These are phyloP conservation scores for Heterobasidion occidentale DNA, from an alignment of 1,284 basidiomycete genomes.

Conservation along the genomic window DNA sequence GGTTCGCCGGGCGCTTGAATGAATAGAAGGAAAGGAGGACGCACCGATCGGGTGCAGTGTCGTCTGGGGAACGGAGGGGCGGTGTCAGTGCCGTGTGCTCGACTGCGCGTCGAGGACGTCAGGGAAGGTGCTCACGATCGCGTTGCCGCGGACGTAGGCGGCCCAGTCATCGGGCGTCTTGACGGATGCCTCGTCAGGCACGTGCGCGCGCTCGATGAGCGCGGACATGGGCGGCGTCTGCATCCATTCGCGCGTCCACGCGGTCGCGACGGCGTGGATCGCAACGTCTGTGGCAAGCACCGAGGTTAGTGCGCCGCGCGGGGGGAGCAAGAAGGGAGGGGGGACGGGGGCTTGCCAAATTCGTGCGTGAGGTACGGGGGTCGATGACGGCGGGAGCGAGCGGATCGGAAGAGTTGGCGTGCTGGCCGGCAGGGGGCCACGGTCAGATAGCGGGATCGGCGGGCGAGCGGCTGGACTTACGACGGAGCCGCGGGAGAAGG, in stretches of 20 bases:
- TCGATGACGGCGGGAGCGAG: conserved; percentile 31
- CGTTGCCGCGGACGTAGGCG: conserved; percentile 7
- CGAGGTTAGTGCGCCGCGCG: not conserved
- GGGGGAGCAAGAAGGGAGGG: not conserved
- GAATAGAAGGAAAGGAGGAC: not conserved
- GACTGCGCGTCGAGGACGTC: no score
- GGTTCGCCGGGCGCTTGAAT: no score
- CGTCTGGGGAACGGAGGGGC: not conserved
- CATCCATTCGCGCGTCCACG: conserved; percentile 12
- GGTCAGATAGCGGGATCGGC: not conserved
- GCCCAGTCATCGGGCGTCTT: conserved; percentile 11
- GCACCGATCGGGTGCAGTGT: not conserved
- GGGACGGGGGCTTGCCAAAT: conserved; percentile 4
- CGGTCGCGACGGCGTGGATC: conserved; percentile 14
- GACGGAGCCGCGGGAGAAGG: conserved; percentile 9
- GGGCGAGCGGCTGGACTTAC: conserved; percentile 8
- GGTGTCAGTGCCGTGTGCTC: no score
- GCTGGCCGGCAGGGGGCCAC: conserved; percentile 8
- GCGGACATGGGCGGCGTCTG: conserved; percentile 7
- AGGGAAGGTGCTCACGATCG: conserved; percentile 7
- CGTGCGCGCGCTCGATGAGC: conserved; percentile 6
- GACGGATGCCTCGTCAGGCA: conserved; percentile 3
- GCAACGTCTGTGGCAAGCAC: conserved; percentile 20
- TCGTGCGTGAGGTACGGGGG: conserved; percentile 31
- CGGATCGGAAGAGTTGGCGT: conserved; percentile 29